Evolutionary conservation across 345 rosid species (phyloP).

Genomic region (Psidium friedrichsthalianum): DNA sequence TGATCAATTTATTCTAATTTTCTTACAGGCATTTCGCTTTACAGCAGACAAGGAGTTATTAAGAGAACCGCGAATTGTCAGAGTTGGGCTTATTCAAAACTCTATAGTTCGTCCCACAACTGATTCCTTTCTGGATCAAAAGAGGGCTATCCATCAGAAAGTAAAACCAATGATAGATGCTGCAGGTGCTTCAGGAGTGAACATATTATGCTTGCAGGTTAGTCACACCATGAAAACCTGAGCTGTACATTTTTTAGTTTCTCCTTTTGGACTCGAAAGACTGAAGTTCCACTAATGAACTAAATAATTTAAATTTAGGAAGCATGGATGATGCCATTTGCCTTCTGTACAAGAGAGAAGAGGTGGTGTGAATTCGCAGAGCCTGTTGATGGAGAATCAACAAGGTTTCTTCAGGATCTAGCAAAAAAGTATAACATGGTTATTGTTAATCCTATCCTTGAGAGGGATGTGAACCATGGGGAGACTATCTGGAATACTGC

Average conservation of each 20-base stretch:
- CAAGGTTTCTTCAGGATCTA: constrained; percentile 62
- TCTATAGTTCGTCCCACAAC: constrained; percentile 77
- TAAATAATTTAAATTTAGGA: constrained; percentile 22
- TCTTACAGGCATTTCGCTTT: constrained; percentile 53
- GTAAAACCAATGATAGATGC: constrained; percentile 64
- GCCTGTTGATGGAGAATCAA: constrained; percentile 17
- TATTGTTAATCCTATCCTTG: constrained; percentile 76
- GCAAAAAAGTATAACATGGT: constrained; percentile 72
- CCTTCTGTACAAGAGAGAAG: constrained; percentile 9
- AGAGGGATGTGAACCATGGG: constrained; percentile 79
- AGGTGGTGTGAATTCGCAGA: constrained; percentile 18
- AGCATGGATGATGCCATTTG: constrained; percentile 97
- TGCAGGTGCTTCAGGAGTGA: constrained; percentile 87
- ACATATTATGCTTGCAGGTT: constrained; percentile 15
- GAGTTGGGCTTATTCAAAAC: constrained; percentile 91
- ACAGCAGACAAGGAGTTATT: constrained; percentile 59
- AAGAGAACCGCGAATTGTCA: constrained; percentile 65
- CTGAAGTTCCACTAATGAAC: neutral
- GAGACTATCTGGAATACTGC: constrained; percentile 90
- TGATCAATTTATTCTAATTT: neutral
- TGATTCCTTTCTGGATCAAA: constrained; percentile 58
- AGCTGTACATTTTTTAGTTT: neutral
- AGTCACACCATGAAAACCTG: neutral
- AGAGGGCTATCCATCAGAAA: constrained; percentile 52
- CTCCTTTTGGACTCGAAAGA: neutral